Evolutionary conservation across 768 basidiomycete species (phyloP), one percentile per base, ranked within the genome.

Genomic region (Grammothele lineata): DNA sequence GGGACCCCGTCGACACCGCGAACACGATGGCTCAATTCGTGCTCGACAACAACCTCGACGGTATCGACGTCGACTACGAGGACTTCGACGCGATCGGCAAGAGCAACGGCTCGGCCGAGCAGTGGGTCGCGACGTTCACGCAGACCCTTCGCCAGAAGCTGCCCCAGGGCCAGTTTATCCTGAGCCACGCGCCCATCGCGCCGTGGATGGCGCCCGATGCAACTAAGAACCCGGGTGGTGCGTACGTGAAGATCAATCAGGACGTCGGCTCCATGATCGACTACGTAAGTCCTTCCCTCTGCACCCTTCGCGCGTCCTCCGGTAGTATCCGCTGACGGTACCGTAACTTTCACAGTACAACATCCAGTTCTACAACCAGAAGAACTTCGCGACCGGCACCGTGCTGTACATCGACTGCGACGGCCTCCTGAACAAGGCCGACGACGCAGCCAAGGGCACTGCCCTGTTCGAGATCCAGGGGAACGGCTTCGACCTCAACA

Each of bases 211-310:
- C 43, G 9, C 51, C 45, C 11, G 46, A 47, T 37, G 30, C 10
- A 15, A n/a, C n/a, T n/a, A 43, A 46, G 30, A 44, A 62, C 60
- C 66, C 69, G 53, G 61, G 68, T 41, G 66, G 78, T 17, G 83
- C 73, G 14, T 83, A 83, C 57, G 65, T 77, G n/a, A 70, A 66
- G 42, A 72, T 85, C 15, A 66, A 83, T 59, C 50, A 67, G 36
- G 51, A 64, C 4, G 78, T 79, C n/a, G 81, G 81, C 3, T 64
- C 60, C 47, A 60, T 75, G 15, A 83, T 83, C 53, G 81, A 85
- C 61, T 85, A 78, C 36, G 50, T 51, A 73, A 39, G 47, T 44
- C 15, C 7, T n/a, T n/a, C n/a, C n/a, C n/a, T n/a, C n/a, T n/a
- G n/a, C n/a, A n/a, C n/a, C n/a, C n/a, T n/a, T 32, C 30, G 9